Evolutionary conservation across 306 rosid species (phyloP).

Genomic region (Macrotyloma uniflorum): DNA sequence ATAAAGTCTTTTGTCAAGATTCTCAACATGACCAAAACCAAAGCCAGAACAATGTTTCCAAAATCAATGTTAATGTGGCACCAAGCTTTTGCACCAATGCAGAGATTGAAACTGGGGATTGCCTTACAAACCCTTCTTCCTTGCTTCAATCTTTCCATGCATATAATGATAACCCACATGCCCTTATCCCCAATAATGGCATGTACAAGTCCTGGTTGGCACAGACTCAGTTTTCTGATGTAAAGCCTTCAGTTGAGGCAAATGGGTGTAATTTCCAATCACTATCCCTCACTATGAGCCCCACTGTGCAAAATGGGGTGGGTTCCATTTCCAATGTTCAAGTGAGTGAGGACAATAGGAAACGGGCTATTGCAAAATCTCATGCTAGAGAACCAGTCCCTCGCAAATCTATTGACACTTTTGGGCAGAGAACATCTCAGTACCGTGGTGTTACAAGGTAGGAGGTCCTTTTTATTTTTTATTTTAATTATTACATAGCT

Average conservation of each 20-base stretch:
- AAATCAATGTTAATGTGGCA: slow-evolving; percentile 65
- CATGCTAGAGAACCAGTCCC: slow-evolving; percentile 71
- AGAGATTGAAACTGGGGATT: slow-evolving; percentile 46
- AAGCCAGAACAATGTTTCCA: slow-evolving; percentile 39
- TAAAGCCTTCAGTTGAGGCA: slow-evolving; percentile 44
- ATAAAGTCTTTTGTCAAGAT: slow-evolving; percentile 54
- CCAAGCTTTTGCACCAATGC: slow-evolving; percentile 52
- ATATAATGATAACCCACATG: slow-evolving; percentile 50
- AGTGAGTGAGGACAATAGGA: slow-evolving; percentile 56
- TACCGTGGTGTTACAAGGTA: slow-evolving; percentile 97
- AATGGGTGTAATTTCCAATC: slow-evolving; percentile 66
- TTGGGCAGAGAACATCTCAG: slow-evolving; percentile 98
- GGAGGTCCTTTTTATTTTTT: not conserved
- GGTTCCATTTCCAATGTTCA: slow-evolving; percentile 54
- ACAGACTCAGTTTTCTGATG: slow-evolving; percentile 56
- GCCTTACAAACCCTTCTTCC: slow-evolving; percentile 46
- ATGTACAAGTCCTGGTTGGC: slow-evolving; percentile 80
- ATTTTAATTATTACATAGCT: not conserved
- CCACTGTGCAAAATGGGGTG: slow-evolving; percentile 52
- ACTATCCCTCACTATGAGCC: slow-evolving; percentile 73
- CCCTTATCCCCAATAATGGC: slow-evolving; percentile 46
- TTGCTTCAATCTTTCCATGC: slow-evolving; percentile 53
- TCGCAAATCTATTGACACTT: slow-evolving; percentile 90
- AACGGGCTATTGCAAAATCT: slow-evolving; percentile 62
- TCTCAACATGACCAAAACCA: slow-evolving; percentile 49